phyloP scores from a whole-genome alignment of 192 early-diverging fungal genomes.

The Paraglomus brasilianum region DNA sequence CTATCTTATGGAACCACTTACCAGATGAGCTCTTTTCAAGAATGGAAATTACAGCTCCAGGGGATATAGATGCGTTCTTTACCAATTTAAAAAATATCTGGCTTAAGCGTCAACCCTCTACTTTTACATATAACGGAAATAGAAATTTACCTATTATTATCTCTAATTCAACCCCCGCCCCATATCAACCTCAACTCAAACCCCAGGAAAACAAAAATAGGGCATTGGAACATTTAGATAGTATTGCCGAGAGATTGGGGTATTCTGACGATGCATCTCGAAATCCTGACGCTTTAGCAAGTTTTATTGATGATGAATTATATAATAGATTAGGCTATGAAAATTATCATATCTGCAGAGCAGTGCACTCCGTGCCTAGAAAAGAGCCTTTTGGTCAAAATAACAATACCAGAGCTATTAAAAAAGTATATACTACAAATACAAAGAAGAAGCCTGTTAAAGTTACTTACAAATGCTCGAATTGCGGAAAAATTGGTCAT shows the following conservation, averaged over 20 bases:
- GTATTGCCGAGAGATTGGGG: constrained; percentile 9
- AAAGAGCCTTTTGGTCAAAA: no score
- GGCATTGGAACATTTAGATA: constrained; percentile 7
- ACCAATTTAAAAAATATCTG: constrained; percentile 9
- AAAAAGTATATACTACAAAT: constrained; percentile 5
- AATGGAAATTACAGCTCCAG: not conserved
- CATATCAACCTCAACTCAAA: not conserved
- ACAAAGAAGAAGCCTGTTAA: no score
- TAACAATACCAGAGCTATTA: not conserved
- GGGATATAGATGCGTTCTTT: not conserved
- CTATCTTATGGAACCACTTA: not conserved
- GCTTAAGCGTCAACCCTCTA: constrained; percentile 13
- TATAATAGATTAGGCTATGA: constrained; percentile 5
- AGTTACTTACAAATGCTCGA: constrained; percentile 10
- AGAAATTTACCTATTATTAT: constrained; percentile 6
- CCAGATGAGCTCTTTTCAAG: not conserved
- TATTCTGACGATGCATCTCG: constrained; percentile 8
- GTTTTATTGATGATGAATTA: constrained; percentile 15
- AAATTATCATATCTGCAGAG: constrained; percentile 11
- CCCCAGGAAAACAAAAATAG: constrained; percentile 1
- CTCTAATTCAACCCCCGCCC: no score
- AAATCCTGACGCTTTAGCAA: constrained; percentile 14
- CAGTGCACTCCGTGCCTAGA: no score
- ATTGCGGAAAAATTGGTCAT: no score
- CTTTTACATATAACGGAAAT: constrained; percentile 21